These are phyloP conservation scores for Colletotrichum karsti DNA, from an alignment of 2,329 filamentous ascomycete genomes.

Conservation along the genomic window DNA sequence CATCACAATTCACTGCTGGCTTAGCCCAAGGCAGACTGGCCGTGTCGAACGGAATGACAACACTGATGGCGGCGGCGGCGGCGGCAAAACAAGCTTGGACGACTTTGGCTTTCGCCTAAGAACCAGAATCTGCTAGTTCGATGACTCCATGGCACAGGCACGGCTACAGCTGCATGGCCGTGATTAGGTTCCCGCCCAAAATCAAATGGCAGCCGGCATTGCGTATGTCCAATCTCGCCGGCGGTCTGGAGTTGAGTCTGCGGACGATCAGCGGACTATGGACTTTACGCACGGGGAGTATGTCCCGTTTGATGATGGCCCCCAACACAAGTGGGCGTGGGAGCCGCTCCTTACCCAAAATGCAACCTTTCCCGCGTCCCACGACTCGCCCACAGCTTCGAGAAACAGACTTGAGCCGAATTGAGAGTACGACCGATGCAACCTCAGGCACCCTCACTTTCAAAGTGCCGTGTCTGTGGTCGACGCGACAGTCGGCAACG, in stretches of 20 bases:
- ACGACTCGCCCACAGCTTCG: conserved; percentile 14
- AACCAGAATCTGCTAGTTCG: not conserved
- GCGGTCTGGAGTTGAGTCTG: conserved; percentile 9
- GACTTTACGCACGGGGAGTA: not conserved
- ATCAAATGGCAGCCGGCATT: conserved; percentile 9
- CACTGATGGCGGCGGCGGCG: too few species aligned
- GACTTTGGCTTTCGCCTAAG: not conserved
- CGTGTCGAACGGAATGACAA: not conserved
- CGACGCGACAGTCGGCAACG: not conserved
- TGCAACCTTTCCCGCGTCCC: conserved; percentile 12
- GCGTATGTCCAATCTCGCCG: conserved; percentile 18
- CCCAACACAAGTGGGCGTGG: not conserved
- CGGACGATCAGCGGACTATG: not conserved
- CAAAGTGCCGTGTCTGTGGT: not conserved
- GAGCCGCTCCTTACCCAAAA: conserved; percentile 12
- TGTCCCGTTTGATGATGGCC: not conserved
- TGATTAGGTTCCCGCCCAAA: not conserved
- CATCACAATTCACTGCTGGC: not conserved
- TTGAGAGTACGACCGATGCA: conserved; percentile 10
- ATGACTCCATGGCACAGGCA: not conserved
- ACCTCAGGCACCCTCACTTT: not conserved
- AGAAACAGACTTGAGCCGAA: conserved; percentile 12
- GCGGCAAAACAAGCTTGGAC: not conserved
- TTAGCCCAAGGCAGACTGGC: not conserved
- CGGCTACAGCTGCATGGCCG: not conserved